A percentile compares a stretch with the other conserved stretches of the same genome.
Evolutionary conservation across 345 rosid species (phyloP).

Genomic region (Hevea brasiliensis): DNA sequence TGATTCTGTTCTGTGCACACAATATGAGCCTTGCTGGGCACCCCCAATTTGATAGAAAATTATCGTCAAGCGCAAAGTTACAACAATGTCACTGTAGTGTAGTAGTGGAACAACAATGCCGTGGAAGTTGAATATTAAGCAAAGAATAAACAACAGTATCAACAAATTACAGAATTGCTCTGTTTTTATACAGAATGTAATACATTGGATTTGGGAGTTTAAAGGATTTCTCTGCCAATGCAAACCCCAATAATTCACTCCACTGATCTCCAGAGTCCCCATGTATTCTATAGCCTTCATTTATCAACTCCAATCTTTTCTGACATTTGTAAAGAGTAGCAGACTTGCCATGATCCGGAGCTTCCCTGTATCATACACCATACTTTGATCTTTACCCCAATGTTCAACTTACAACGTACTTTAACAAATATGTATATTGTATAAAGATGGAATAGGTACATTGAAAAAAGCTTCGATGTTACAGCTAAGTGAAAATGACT

Average conservation of each 20-base stretch:
- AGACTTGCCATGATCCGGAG: constrained; percentile 50
- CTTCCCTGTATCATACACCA: constrained; percentile 40
- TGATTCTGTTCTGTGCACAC: too few relatives aligned
- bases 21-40: too few relatives aligned
- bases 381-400: background rate
- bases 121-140: too few relatives aligned
- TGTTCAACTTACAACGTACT: constrained; percentile 1
- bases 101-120: too few relatives aligned
- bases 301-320: constrained; percentile 55
- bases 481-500: too few relatives aligned
- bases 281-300: constrained; percentile 60
- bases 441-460: too few relatives aligned
- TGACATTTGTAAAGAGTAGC: constrained; percentile 67
- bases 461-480: too few relatives aligned
- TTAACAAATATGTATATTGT: too few relatives aligned
- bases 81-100: background rate
- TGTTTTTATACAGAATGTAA: constrained; percentile 28
- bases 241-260: constrained; percentile 81
- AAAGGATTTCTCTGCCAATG: constrained; percentile 62
- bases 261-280: constrained; percentile 89
- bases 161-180: background rate
- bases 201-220: constrained; percentile 88
- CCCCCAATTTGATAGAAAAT: too few relatives aligned
- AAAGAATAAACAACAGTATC: too few relatives aligned
- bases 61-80: background rate